Evolutionary conservation across 129 eudicot genomes (phyloP), one percentile per base, ranked within the genome.

Genomic region (Ambrosia artemisiifolia): DNA sequence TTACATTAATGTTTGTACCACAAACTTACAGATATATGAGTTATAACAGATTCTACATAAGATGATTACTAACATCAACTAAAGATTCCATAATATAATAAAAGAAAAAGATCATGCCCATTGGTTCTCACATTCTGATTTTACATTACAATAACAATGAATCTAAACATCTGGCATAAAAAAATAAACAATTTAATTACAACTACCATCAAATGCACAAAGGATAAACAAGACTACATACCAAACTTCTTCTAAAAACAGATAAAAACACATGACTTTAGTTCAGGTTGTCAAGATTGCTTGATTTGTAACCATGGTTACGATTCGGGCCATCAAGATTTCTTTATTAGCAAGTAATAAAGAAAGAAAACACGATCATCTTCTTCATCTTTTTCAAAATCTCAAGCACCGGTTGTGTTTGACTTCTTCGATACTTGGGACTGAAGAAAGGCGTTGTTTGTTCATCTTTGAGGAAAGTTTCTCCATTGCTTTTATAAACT

Each of bases 401-500:
- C 82, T 89, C 75, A 93, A 84, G 82, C 98, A 93, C 55, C 69
- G 83, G 83, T 89, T 87, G 81, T 87, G 84, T 81, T 87, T 93
- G 82, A 74, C 71, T 65, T 87, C 95, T 3, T 81, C 70, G 48
- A 82, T 75, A 61, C 84, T 79, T 10, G 92, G 78, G 54, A 61
- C 73, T 9, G 83, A 70, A 67, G 62, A 18, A 44, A 81, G 67
- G 0, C 69, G 83, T 32, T 77, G 83, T 68, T 88, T 88, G 78
- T 33, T 79, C 51, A 82, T 71, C 63, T 81, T 87, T 32, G 84
- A 70, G 14, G 98, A 83, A n/a, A 75, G 87, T 67, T 89, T 89
- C 79, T 93, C 98, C 98, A 93, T 93, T 46, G 95, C 86, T 47
- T 74, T 87, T 63, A 91, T 74, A 63, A 90, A 90, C 69, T 84